A percentile compares a stretch with the other conserved stretches of the same genome.
Conservation (phyloP, 2,329 filamentous ascomycete genomes). For the Lanzia echinophila region DNA sequence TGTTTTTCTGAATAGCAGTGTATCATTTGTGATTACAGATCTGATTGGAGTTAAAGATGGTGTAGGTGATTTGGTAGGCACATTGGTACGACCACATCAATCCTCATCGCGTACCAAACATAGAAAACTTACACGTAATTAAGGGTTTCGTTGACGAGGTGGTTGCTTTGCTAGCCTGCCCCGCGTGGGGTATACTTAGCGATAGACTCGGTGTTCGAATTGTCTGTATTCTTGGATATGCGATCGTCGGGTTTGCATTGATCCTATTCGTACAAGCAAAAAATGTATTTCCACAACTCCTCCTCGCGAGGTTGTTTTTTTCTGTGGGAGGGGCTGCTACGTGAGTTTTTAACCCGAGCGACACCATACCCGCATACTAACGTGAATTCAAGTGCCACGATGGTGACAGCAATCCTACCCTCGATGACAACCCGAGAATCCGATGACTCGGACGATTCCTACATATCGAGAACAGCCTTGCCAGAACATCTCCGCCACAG, state of each 20-base stretch:
- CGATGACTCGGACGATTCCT: slow-evolving; percentile 19
- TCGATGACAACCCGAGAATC: slow-evolving; percentile 46
- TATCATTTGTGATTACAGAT: slow-evolving; percentile 81
- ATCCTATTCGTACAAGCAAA: slow-evolving; percentile 76
- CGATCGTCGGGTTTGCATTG: slow-evolving; percentile 70
- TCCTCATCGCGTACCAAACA: background rate
- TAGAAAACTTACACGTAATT: slow-evolving; percentile 7
- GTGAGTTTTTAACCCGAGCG: slow-evolving; percentile 37
- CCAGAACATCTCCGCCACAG: slow-evolving; percentile 39
- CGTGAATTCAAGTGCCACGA: slow-evolving; percentile 56
- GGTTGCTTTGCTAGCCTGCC: slow-evolving; percentile 73
- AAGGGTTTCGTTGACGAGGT: slow-evolving; percentile 74
- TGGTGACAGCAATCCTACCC: slow-evolving; percentile 94
- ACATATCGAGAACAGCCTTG: slow-evolving; percentile 9
- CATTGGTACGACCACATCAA: slow-evolving; percentile 39
- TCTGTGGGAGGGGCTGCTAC: slow-evolving; percentile 87
- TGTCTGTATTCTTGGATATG: slow-evolving; percentile 71
- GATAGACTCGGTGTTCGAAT: slow-evolving; percentile 70
- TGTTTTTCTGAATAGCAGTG: slow-evolving; percentile 78
- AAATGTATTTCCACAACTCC: slow-evolving; percentile 82
- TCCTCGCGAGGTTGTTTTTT: slow-evolving; percentile 80
- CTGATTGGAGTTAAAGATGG: slow-evolving; percentile 65
- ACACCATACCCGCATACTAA: slow-evolving; percentile 7
- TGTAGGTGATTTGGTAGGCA: slow-evolving; percentile 77
- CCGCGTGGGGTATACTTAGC: slow-evolving; percentile 70